Base-by-base conservation (phyloP, 2,329 filamentous ascomycete species). In the Gaeumannomyces tritici region DNA sequence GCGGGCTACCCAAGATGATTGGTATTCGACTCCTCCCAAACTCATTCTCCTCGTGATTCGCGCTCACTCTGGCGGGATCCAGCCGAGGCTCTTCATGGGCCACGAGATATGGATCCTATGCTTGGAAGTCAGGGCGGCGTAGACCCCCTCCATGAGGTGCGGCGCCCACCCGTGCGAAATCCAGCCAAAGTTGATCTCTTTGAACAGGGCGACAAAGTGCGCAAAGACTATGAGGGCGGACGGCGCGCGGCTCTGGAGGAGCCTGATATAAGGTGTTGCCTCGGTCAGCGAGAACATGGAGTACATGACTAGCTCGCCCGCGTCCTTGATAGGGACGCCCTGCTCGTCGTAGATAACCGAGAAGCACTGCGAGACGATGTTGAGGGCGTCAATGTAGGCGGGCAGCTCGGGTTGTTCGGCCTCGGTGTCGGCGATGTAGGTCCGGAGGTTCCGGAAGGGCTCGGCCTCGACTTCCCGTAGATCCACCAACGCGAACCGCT, bases 151-250 rank as follows among this genome's bases (percentile, higher is more conserved):
- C n/a, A 61, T 61, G 4, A 55, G 29, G 29, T 61, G 60, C 54
- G 54, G 60, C 11, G 60, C 51, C 60, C 60, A 61, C 24, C 60
- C 60, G 11, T 29, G 28, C 31, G 60, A 56, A 18, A 61, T 61
- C 60, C 60, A 61, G 27, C 51, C 51, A 27, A 56, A 61, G 60
- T 61, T 54, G n/a, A 57, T 47, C 29, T 61, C 60, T 29, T 57
- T 56, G 60, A 61, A 55, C 28, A 61, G 29, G 5, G 55, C 60
- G 31, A 61, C n/a, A 7, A 55, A 61, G 29, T 61, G 55, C 9
- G 60, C 51, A 21, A 56, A 61, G 13, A 61, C 27, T 28, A 61
- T 61, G 60, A 61, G 60, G 5, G 60, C 60, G 8, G 26, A 18
- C 21, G 60, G 51, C 29, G 9, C n/a, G 8, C 31, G 31, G 21